phyloP scores from a whole-genome alignment of 2,329 filamentous ascomycete genomes.

The Curvularia spicifera region DNA sequence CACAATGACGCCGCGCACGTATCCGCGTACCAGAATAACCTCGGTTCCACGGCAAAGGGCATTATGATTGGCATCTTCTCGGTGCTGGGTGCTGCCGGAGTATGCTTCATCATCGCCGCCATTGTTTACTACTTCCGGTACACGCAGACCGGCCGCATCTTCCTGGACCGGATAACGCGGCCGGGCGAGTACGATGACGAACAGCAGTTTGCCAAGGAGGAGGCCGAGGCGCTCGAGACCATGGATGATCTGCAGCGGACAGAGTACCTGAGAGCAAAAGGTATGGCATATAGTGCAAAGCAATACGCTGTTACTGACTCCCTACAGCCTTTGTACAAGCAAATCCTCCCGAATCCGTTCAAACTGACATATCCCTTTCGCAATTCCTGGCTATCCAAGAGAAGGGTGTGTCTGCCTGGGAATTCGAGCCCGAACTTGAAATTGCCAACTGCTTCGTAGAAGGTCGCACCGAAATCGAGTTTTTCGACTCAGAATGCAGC shows the following conservation, averaged over 20 bases:
- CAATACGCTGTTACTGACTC: constrained; percentile 15
- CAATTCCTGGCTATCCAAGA: constrained; percentile 98
- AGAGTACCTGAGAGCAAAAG: constrained; percentile 94
- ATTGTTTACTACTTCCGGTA: constrained; percentile 94
- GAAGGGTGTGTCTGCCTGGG: constrained; percentile 99
- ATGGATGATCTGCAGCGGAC: constrained; percentile 93
- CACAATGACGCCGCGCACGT: constrained; percentile 37
- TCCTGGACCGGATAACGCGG: constrained; percentile 89
- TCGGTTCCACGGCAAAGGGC: constrained; percentile 70
- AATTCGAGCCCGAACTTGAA: constrained; percentile 98
- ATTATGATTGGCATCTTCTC: constrained; percentile 94
- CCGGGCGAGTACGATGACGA: constrained; percentile 98
- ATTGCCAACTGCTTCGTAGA: constrained; percentile 99
- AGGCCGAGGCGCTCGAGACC: constrained; percentile 89
- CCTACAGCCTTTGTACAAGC: constrained; percentile 83
- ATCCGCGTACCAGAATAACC: constrained; percentile 29
- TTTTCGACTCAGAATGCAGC: constrained; percentile 97
- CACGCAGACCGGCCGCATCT: constrained; percentile 84
- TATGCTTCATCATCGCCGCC: constrained; percentile 79
- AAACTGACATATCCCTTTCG: constrained; percentile 96
- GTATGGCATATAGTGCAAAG: constrained; percentile 58
- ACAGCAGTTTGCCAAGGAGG: constrained; percentile 89
- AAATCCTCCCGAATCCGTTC: constrained; percentile 92
- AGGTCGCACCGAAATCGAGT: constrained; percentile 94
- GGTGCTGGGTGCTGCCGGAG: constrained; percentile 86